Base-by-base conservation (phyloP, 805 yeast species). In the Lipomyces lipofer region DNA sequence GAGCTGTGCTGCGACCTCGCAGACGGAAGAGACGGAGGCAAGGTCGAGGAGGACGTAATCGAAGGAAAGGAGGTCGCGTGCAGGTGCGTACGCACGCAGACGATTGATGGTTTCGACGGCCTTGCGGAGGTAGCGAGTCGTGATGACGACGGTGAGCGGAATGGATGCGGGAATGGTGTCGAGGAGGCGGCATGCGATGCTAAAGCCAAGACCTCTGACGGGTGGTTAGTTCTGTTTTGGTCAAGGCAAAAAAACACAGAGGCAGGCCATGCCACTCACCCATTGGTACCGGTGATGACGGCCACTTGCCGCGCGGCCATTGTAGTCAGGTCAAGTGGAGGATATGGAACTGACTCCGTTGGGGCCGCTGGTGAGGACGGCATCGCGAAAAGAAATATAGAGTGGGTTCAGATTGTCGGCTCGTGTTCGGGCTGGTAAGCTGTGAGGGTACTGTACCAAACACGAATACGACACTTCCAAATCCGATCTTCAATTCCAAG, bases 11-110 rank as follows among this genome's bases (percentile, higher is more conserved):
- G 81, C 80, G 0, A 95, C 96, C 25, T 79, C 77, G 27, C 88
- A 72, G 12, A 91, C 80, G 0, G 96, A 87, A 8, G 88, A 85
- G 96, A 91, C 89, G 64, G 87, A 82, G 10, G 91, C 79, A 68
- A 92, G 90, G 68, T 94, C 98, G n/a, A 94, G 83, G 46, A 94
- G 73, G 1, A 91, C 66, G 64, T 94, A 94, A 71, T 94, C 99
- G 66, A 85, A 92, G 66, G 88, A 95, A 4, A 90, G 77, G 27
- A 76, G 73, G 0, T 83, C 86, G 1, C 50, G 50, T 17, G 15
- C 30, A 59, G 51, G 56, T 63, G 40, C 57, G 66, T 47, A 52
- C 30, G 46, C 43, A 13, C 82, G 78, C 55, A 89, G 81, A 43
- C 71, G 70, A 24, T 74, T 76, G 47, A 92, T 87, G 21, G 84